Percentiles rank a stretch among this genome's conserved stretches.
Conservation (phyloP, 148 eudicot species). For the Simmondsia chinensis region DNA sequence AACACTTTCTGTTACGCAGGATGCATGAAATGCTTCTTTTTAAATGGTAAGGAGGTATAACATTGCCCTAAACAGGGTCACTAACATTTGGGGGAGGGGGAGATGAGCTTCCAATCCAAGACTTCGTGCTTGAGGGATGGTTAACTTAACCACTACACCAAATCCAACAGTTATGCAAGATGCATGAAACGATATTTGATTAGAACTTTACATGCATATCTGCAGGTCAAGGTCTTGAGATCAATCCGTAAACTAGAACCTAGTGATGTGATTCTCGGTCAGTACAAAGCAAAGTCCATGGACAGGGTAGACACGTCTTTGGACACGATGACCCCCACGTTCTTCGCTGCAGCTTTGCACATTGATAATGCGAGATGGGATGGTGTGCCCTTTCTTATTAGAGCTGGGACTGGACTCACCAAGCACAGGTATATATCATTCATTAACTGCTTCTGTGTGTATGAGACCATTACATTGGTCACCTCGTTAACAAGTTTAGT, state of each 20-base stretch:
- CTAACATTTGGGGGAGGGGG: no score
- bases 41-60: no score
- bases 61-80: no score
- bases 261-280: slow-evolving; percentile 21
- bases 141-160: no score
- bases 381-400: slow-evolving; percentile 31
- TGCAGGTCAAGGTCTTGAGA: slow-evolving; percentile 37
- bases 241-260: slow-evolving; percentile 22
- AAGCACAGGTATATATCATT: slow-evolving; percentile 22
- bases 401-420: slow-evolving; percentile 20
- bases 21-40: background rate
- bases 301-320: slow-evolving; percentile 16
- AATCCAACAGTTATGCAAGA: background rate
- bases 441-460: no score
- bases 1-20: background rate
- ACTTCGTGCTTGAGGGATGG: no score
- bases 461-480: no score
- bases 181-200: background rate
- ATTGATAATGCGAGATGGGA: slow-evolving; percentile 34
- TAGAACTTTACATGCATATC: background rate
- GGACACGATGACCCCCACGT: slow-evolving; percentile 19
- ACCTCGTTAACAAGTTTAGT: no score
- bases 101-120: no score
- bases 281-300: slow-evolving; percentile 17
- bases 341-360: slow-evolving; percentile 25